These are phyloP conservation scores for Babesia ovata DNA, from an alignment of 169 alveolate species.

Conservation along the genomic window DNA sequence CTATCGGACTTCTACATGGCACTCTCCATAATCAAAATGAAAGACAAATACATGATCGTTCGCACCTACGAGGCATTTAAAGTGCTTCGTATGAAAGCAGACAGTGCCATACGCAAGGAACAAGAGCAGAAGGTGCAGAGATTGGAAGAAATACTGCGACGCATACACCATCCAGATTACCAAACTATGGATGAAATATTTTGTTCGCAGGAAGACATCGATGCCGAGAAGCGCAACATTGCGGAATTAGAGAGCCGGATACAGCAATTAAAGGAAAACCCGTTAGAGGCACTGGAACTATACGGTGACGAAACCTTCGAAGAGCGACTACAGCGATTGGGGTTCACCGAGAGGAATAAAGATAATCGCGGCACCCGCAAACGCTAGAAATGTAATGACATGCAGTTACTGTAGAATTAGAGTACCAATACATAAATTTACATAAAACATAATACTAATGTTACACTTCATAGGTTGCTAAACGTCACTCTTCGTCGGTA, in stretches of 20 bases:
- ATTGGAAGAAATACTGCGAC: constrained; percentile 11
- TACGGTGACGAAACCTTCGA: constrained; percentile 4
- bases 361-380: no score
- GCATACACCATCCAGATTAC: constrained; percentile 16
- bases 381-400: no score
- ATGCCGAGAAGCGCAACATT: neutral
- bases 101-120: constrained; percentile 22
- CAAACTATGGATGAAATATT: constrained; percentile 29
- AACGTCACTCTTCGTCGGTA: neutral
- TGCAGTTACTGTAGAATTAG: no score
- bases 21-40: constrained; percentile 69
- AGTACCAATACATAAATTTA: no score
- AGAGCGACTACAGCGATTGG: neutral
- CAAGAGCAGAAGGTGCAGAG: constrained; percentile 14
- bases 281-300: constrained; percentile 34
- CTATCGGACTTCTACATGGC: constrained; percentile 74
- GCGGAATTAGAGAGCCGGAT: constrained; percentile 23
- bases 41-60: constrained; percentile 62
- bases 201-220: constrained; percentile 43
- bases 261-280: constrained; percentile 18
- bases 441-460: no score
- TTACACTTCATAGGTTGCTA: no score
- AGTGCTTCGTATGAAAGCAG: constrained; percentile 58
- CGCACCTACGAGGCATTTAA: constrained; percentile 63
- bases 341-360: neutral